Evolutionary conservation across 495 filamentous ascomycete genomes (phyloP).

Genomic region (Umbilicaria muhlenbergii): DNA sequence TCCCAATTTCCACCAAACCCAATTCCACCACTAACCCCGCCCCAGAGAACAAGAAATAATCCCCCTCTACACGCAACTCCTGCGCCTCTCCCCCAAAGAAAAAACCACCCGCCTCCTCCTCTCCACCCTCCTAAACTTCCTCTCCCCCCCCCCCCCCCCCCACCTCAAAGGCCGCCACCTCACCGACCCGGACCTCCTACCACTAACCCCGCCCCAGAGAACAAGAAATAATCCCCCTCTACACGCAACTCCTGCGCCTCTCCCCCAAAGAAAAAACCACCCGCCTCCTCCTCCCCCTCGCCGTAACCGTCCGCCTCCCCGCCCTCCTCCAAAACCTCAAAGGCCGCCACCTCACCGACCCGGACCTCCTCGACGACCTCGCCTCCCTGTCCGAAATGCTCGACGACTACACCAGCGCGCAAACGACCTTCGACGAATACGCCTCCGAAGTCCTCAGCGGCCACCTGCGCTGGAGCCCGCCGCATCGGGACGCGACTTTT

Average conservation of each 20-base stretch:
- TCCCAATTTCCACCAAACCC: neutral
- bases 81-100: constrained; percentile 88
- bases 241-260: constrained; percentile 73
- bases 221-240: constrained; percentile 82
- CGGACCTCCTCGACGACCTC: constrained; percentile 80
- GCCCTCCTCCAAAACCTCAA: constrained; percentile 63
- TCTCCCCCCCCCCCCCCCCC: constrained; percentile 58
- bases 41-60: constrained; percentile 80
- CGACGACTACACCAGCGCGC: constrained; percentile 86
- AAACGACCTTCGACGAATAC: constrained; percentile 96
- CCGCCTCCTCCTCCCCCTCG: constrained; percentile 71
- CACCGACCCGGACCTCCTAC: constrained; percentile 46
- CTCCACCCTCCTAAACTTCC: constrained; percentile 76
- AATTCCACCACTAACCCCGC: neutral
- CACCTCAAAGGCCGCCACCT: constrained; percentile 73
- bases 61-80: constrained; percentile 74
- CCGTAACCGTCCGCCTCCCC: constrained; percentile 72
- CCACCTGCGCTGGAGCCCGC: constrained; percentile 88
- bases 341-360: constrained; percentile 72
- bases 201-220: constrained; percentile 37
- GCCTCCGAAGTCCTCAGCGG: constrained; percentile 77
- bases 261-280: constrained; percentile 98
- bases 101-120: constrained; percentile 90
- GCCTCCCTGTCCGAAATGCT: constrained; percentile 58
- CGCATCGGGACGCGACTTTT: constrained; percentile 78